Percentiles rank a stretch among this genome's conserved stretches.
Evolutionary conservation across 2,329 filamentous ascomycete genomes (phyloP).

Genomic region (Myriangium duriaei): DNA sequence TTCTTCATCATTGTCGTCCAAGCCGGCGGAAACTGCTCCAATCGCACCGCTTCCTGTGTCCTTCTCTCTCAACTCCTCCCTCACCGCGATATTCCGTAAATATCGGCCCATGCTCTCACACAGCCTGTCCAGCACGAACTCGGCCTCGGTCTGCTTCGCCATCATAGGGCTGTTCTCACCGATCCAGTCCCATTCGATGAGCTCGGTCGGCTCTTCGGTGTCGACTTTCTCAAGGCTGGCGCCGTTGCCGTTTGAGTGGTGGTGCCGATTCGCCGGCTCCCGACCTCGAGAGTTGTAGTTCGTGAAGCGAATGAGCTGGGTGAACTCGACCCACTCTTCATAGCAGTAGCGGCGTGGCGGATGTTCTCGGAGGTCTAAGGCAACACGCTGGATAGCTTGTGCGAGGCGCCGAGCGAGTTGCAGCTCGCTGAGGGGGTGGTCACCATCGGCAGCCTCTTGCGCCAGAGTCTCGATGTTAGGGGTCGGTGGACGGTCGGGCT

Average conservation of each 20-base stretch:
- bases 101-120: constrained; percentile 50
- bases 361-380: constrained; percentile 46
- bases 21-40: neutral
- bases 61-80: constrained; percentile 4
- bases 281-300: constrained; percentile 7
- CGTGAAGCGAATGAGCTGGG: constrained; percentile 55
- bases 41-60: constrained; percentile 4
- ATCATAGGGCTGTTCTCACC: constrained; percentile 57
- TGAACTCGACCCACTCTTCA: constrained; percentile 77
- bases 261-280: constrained; percentile 9
- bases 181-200: constrained; percentile 62
- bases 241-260: constrained; percentile 11
- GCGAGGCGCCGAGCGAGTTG: constrained; percentile 51
- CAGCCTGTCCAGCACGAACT: constrained; percentile 54
- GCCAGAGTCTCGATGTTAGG: constrained; percentile 24
- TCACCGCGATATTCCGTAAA: constrained; percentile 17
- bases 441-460: constrained; percentile 30
- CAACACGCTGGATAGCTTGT: constrained; percentile 55
- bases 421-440: constrained; percentile 38
- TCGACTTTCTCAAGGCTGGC: constrained; percentile 20
- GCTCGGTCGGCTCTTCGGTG: constrained; percentile 44
- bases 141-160: constrained; percentile 47
- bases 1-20: neutral
- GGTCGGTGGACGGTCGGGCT: constrained; percentile 7
- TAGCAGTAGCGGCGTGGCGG: constrained; percentile 59